Conservation (phyloP, 1,284 basidiomycete species). For the Xerocomus nothofagi region DNA sequence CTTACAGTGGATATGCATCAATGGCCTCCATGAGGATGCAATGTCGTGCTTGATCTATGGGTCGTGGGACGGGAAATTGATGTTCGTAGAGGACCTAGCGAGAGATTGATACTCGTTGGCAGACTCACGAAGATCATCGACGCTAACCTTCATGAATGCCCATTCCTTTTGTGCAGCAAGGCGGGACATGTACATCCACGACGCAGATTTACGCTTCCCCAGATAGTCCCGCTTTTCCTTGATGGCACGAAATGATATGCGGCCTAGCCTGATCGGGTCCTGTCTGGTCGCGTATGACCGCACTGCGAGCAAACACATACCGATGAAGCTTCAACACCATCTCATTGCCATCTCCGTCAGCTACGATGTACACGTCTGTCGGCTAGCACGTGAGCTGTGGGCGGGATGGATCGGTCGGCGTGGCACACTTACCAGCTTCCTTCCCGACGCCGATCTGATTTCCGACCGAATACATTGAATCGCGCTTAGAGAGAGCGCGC, state of each 20-base stretch:
- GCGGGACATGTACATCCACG: slow-evolving; percentile 99
- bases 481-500: slow-evolving; percentile 88
- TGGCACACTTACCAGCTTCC: slow-evolving; percentile 71
- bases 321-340: slow-evolving; percentile 92
- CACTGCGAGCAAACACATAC: slow-evolving; percentile 40
- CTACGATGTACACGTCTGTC: slow-evolving; percentile 89
- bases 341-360: slow-evolving; percentile 78
- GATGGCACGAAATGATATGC: slow-evolving; percentile 95
- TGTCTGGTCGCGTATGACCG: slow-evolving; percentile 5
- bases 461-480: slow-evolving; percentile 85
- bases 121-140: background rate
- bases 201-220: slow-evolving; percentile 92
- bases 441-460: slow-evolving; percentile 99
- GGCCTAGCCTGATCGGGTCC: slow-evolving; percentile 70
- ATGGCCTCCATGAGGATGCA: slow-evolving; percentile 96
- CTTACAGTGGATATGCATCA: slow-evolving; percentile 92
- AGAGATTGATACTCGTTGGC: background rate
- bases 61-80: slow-evolving; percentile 90
- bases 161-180: slow-evolving; percentile 96
- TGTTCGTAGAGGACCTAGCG: slow-evolving; percentile 90
- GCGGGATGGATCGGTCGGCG: background rate
- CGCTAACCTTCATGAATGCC: slow-evolving; percentile 92
- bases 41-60: slow-evolving; percentile 94
- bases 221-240: slow-evolving; percentile 98
- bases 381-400: slow-evolving; percentile 3